Conservation (phyloP, 768 basidiomycete species). For the Russula emetica region DNA sequence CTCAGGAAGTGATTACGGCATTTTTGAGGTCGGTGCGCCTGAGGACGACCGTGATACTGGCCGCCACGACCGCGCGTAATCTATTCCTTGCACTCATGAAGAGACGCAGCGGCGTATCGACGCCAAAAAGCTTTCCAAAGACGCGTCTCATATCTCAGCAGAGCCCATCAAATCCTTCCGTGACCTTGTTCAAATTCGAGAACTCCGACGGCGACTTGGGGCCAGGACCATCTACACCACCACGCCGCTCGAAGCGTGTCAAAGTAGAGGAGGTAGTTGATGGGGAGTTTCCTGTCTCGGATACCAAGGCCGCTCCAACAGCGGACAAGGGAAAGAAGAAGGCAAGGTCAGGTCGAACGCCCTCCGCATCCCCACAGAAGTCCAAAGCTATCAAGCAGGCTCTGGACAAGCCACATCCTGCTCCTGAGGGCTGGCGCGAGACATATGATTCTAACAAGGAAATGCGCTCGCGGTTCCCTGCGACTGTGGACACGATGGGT, state of each 20-base stretch:
- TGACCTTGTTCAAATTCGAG: constrained; percentile 29
- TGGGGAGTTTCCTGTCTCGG: not conserved
- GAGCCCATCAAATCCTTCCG: constrained; percentile 22
- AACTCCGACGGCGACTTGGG: constrained; percentile 21
- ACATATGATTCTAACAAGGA: constrained; percentile 66
- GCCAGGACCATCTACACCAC: constrained; percentile 23
- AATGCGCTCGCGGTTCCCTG: constrained; percentile 68
- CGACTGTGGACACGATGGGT: constrained; percentile 93
- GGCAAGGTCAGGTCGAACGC: constrained; percentile 18
- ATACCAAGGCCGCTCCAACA: not conserved
- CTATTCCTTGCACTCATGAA: constrained; percentile 10
- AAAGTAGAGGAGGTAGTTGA: constrained; percentile 31
- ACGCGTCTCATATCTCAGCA: constrained; percentile 14
- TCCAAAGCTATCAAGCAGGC: constrained; percentile 51
- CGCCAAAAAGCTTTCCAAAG: not conserved
- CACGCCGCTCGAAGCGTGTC: constrained; percentile 33
- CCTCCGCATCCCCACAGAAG: constrained; percentile 46
- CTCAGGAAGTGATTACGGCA: too few relatives aligned
- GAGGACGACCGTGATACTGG: too few relatives aligned
- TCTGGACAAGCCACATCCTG: constrained; percentile 58
- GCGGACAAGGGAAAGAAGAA: not conserved
- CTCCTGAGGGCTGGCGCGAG: constrained; percentile 63
- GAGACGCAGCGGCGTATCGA: constrained; percentile 9
- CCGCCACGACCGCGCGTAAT: not conserved
- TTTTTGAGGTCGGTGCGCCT: too few relatives aligned